Evolutionary conservation across 2,329 filamentous ascomycete genomes (phyloP).

Genomic region (Xylaria sp.): DNA sequence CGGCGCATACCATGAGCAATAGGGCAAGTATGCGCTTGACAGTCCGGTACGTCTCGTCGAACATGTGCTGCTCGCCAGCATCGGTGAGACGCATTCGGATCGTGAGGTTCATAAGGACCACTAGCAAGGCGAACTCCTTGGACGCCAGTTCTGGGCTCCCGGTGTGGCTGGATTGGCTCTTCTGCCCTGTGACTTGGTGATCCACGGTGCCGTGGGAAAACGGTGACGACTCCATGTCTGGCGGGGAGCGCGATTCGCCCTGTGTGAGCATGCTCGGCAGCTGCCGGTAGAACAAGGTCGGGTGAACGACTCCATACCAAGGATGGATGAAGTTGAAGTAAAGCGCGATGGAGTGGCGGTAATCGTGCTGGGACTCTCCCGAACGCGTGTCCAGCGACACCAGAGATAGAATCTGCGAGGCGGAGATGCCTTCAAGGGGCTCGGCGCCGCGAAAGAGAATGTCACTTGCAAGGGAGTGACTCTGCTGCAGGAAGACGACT

Average conservation of each 20-base stretch:
- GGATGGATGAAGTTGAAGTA: slow-evolving; percentile 57
- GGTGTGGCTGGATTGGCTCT: slow-evolving; percentile 27
- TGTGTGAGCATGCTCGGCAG: slow-evolving; percentile 41
- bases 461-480: slow-evolving; percentile 46
- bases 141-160: slow-evolving; percentile 36
- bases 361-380: slow-evolving; percentile 47
- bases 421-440: slow-evolving; percentile 52
- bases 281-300: slow-evolving; percentile 52
- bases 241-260: slow-evolving; percentile 37
- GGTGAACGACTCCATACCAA: slow-evolving; percentile 57
- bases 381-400: slow-evolving; percentile 48
- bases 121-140: slow-evolving; percentile 53
- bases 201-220: slow-evolving; percentile 36
- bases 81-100: slow-evolving; percentile 54
- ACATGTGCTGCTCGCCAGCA: slow-evolving; percentile 52
- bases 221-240: slow-evolving; percentile 40
- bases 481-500: slow-evolving; percentile 47
- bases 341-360: slow-evolving; percentile 52
- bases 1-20: slow-evolving; percentile 50
- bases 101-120: slow-evolving; percentile 58
- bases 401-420: slow-evolving; percentile 54
- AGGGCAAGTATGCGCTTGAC: slow-evolving; percentile 54
- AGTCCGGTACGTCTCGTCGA: slow-evolving; percentile 54
- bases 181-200: slow-evolving; percentile 29
- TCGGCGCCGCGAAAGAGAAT: slow-evolving; percentile 45